These are phyloP conservation scores for Tylopilus rubrobrunneus DNA, from an alignment of 768 basidiomycete species.

Conservation along the genomic window DNA sequence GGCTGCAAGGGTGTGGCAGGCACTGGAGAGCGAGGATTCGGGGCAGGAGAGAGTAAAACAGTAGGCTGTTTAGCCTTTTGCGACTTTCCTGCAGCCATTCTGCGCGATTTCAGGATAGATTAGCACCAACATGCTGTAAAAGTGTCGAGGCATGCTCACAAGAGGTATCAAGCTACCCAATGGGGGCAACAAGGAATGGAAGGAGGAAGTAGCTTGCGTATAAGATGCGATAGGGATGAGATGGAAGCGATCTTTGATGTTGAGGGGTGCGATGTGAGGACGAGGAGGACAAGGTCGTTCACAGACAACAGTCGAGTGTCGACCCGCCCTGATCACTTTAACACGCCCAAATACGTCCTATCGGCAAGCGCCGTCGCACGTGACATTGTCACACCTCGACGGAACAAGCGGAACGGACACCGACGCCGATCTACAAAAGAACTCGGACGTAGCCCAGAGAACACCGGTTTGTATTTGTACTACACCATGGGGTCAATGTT, in stretches of 20 bases:
- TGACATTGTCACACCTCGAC: constrained; percentile 15
- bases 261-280: constrained; percentile 17
- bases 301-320: constrained; percentile 15
- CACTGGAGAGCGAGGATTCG: constrained; percentile 6
- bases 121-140: constrained; percentile 4
- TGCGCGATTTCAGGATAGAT: constrained; percentile 17
- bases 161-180: constrained; percentile 6
- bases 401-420: constrained; percentile 18
- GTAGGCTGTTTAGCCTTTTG: constrained; percentile 24
- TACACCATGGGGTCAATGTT: too few relatives aligned
- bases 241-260: constrained; percentile 15
- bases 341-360: constrained; percentile 25
- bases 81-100: constrained; percentile 29
- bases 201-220: not conserved
- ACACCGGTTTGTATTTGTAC: too few relatives aligned
- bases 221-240: not conserved
- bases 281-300: constrained; percentile 13
- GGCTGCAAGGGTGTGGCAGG: constrained; percentile 9
- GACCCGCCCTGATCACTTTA: constrained; percentile 28
- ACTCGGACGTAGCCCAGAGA: not conserved
- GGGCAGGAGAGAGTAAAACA: constrained; percentile 2
- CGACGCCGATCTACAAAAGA: constrained; percentile 1
- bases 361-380: constrained; percentile 32
- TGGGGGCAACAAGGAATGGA: not conserved
- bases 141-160: constrained; percentile 12